These are phyloP conservation scores for Microbotryum lychnidis-dioicae DNA, from an alignment of 1,284 basidiomycete species.

Conservation along the genomic window DNA sequence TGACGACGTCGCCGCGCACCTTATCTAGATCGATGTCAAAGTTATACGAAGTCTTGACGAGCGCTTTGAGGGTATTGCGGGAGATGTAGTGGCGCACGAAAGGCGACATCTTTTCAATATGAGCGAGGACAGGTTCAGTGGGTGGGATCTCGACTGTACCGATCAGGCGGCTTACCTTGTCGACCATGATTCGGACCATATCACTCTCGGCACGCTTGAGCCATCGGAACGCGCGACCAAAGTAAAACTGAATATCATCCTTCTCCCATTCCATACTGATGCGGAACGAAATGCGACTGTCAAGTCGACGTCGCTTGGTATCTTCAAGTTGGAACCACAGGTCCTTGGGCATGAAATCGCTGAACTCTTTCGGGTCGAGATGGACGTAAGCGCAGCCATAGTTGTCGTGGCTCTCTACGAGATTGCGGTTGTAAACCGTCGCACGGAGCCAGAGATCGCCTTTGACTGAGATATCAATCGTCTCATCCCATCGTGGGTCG, in stretches of 20 bases:
- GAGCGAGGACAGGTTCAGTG: neutral
- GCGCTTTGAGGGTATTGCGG: conserved; percentile 39
- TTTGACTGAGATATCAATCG: conserved; percentile 80
- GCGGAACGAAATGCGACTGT: conserved; percentile 67
- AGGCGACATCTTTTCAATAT: conserved; percentile 67
- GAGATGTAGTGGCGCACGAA: conserved; percentile 87
- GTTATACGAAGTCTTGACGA: conserved; percentile 33
- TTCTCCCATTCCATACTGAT: conserved; percentile 98
- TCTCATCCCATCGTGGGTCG: conserved; percentile 93
- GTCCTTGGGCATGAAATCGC: conserved; percentile 83
- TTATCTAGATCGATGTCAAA: conserved; percentile 35
- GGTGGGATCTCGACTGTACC: neutral
- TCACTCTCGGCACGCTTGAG: conserved; percentile 90
- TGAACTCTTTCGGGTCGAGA: conserved; percentile 79
- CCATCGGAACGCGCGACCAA: conserved; percentile 88
- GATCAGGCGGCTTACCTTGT: conserved; percentile 60
- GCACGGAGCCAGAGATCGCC: conserved; percentile 88
- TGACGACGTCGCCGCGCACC: conserved; percentile 28
- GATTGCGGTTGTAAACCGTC: conserved; percentile 79
- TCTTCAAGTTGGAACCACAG: conserved; percentile 81
- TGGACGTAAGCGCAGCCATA: conserved; percentile 87
- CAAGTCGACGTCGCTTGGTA: conserved; percentile 17
- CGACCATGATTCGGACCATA: conserved; percentile 93
- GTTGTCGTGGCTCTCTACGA: conserved; percentile 49
- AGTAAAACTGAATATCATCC: conserved; percentile 87